Evolutionary conservation across 139 green algal genomes (phyloP), one percentile per base, ranked within the genome.

Genomic region (Chlorella sp.): DNA sequence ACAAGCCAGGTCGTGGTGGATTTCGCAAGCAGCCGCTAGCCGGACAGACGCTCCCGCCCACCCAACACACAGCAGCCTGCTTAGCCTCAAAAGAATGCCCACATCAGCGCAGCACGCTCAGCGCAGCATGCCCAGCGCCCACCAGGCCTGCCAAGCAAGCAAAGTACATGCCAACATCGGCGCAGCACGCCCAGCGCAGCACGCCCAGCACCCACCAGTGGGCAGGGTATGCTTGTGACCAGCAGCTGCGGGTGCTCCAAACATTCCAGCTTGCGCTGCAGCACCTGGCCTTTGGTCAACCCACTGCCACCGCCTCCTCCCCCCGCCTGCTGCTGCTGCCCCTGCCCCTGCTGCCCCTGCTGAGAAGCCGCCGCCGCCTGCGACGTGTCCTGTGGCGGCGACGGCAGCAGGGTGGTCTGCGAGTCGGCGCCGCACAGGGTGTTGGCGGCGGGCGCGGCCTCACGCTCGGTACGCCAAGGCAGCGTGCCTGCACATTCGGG

Each of bases 211-310:
- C 83, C 26, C 61, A 85, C 85, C 81, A 81, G 48, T 4, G 86
- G 86, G 86, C 84, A 90, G 77, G 86, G 64, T 57, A 76, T 71
- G 76, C 64, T 53, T 0, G 36, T 69, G n/a, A 92, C 15, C 57
- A 92, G 85, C 22, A 53, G 79, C 78, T 89, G 61, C 30, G 90
- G 90, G 7, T 73, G 60, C 18, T 69, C 71, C 75, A 92, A 64
- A 66, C 90, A 92, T 57, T 80, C 79, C 48, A 75, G 83, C 85
- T 92, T 92, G 42, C 61, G 40, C 79, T 89, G 40, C 81, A 83
- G 66, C 68, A 64, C 73, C 66, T 40, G 24, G 39, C 48, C 86
- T 18, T 86, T 77, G 24, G 12, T 40, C 37, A 60, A 71, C 24
- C 40, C 18, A 61, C 42, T 32, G 83, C 42, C 61, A 3, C 60